phyloP scores from a whole-genome alignment of 2,329 filamentous ascomycete genomes.

The Geosmithia putterillii region DNA sequence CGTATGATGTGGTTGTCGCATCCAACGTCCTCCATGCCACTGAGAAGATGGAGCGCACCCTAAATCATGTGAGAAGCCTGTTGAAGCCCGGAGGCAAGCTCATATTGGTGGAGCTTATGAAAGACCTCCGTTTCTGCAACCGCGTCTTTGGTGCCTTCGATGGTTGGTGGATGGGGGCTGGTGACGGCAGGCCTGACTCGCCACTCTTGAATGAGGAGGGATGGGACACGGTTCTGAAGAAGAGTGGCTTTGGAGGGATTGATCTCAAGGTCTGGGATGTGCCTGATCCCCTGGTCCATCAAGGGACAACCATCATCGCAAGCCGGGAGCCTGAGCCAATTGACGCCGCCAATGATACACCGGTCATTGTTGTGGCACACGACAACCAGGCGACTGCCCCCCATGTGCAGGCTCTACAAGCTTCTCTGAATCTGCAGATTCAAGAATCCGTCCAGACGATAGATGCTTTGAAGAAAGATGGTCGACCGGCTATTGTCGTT shows the following conservation, averaged over 20 bases:
- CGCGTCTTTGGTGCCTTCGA: slow-evolving; percentile 18
- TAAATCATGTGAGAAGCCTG: slow-evolving; percentile 1
- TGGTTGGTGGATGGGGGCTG: slow-evolving; percentile 23
- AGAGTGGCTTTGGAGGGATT: slow-evolving; percentile 5
- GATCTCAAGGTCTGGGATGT: slow-evolving; percentile 2
- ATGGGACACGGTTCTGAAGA: slow-evolving; percentile 4
- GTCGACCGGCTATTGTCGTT: background rate
- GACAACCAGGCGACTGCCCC: too few relatives aligned
- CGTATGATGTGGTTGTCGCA: slow-evolving; percentile 3
- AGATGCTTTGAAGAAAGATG: background rate
- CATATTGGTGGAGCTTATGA: slow-evolving; percentile 1
- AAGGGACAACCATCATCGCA: too few relatives aligned
- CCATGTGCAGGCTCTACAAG: too few relatives aligned
- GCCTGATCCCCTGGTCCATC: too few relatives aligned
- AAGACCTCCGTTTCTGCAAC: background rate
- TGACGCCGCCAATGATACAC: too few relatives aligned
- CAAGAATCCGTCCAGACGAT: background rate
- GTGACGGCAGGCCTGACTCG: slow-evolving; percentile 8
- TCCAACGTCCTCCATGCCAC: slow-evolving; percentile 4
- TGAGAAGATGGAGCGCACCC: background rate
- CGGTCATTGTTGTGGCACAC: too few relatives aligned
- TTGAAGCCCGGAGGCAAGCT: slow-evolving; percentile 5
- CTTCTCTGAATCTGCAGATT: too few relatives aligned
- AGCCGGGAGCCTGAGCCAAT: too few relatives aligned
- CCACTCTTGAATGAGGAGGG: slow-evolving; percentile 2